Evolutionary conservation across 371 early-diverging fungal species (phyloP).

Genomic region (Mortierella sp.): DNA sequence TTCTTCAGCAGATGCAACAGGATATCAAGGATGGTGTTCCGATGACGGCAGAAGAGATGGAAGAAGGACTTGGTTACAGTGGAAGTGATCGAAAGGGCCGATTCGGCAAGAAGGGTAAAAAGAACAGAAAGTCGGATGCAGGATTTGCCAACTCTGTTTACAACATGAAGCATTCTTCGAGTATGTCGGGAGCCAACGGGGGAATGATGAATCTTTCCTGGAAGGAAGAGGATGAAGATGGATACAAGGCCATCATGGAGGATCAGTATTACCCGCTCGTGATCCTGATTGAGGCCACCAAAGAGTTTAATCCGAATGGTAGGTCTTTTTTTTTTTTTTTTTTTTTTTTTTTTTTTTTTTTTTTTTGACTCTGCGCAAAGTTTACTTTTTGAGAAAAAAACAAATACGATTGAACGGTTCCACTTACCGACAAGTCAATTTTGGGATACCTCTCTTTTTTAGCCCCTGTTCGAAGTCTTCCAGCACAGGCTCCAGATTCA

Average conservation of each 20-base stretch:
- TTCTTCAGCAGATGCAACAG: not conserved
- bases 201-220: not conserved
- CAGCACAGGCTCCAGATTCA: slow-evolving; percentile 28
- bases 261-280: slow-evolving; percentile 52
- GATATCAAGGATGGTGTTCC: slow-evolving; percentile 8
- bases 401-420: too few relatives aligned
- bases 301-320: slow-evolving; percentile 33
- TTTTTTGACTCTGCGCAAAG: not conserved
- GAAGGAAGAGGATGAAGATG: slow-evolving; percentile 13
- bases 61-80: not conserved
- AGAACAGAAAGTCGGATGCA: not conserved
- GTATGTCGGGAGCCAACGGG: too few relatives aligned
- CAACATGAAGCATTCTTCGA: not conserved
- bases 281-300: slow-evolving; percentile 45
- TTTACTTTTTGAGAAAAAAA: too few relatives aligned
- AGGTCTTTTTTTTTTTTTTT: not conserved
- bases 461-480: slow-evolving; percentile 30
- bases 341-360: not conserved
- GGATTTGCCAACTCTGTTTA: not conserved
- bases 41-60: not conserved
- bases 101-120: slow-evolving; percentile 17
- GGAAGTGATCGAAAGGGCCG: slow-evolving; percentile 8
- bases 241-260: slow-evolving; percentile 38
- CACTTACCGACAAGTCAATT: too few relatives aligned
- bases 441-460: not conserved